phyloP scores from a whole-genome alignment of 2,329 filamentous ascomycete genomes.

The Immersiporthe knoxdaviesiana region DNA sequence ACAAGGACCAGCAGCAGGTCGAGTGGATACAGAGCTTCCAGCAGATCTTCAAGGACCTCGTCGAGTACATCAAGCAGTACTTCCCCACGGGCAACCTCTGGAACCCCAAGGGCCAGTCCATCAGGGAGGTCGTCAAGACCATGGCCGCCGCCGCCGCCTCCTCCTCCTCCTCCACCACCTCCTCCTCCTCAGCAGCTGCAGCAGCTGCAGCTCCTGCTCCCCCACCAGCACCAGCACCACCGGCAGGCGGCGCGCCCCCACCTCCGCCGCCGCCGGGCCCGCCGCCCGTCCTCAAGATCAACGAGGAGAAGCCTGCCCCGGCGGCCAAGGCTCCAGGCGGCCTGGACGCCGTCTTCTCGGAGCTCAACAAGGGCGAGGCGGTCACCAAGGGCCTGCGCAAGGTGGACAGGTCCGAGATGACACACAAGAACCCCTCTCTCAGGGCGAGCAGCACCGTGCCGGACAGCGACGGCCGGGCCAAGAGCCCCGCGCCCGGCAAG shows the following conservation, averaged over 20 bases:
- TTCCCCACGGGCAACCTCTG: slow-evolving; percentile 80
- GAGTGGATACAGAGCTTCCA: slow-evolving; percentile 95
- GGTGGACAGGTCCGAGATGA: slow-evolving; percentile 95
- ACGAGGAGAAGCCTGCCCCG: slow-evolving; percentile 45
- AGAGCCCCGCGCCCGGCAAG: slow-evolving; percentile 86
- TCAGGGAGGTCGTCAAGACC: slow-evolving; percentile 65
- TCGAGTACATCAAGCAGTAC: slow-evolving; percentile 82
- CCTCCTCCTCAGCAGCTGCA: no score
- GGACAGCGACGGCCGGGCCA: slow-evolving; percentile 64
- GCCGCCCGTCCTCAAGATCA: slow-evolving; percentile 66
- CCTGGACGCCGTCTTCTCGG: slow-evolving; percentile 85
- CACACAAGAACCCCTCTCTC: slow-evolving; percentile 93
- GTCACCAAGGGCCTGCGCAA: slow-evolving; percentile 89
- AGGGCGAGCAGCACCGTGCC: slow-evolving; percentile 74
- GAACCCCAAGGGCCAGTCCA: slow-evolving; percentile 79
- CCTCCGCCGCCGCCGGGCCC: slow-evolving; percentile 74
- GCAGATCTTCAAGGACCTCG: slow-evolving; percentile 81
- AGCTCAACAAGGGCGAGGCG: slow-evolving; percentile 85
- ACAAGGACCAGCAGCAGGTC: slow-evolving; percentile 74
- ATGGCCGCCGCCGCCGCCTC: slow-evolving; percentile 60
- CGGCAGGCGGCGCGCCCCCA: slow-evolving; percentile 46
- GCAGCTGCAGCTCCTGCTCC: no score
- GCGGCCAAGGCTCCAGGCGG: slow-evolving; percentile 56
- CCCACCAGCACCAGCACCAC: slow-evolving; percentile 54
- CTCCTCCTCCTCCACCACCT: no score